These are phyloP conservation scores for Clathrus columnatus DNA, from an alignment of 768 basidiomycete species.

Conservation along the genomic window DNA sequence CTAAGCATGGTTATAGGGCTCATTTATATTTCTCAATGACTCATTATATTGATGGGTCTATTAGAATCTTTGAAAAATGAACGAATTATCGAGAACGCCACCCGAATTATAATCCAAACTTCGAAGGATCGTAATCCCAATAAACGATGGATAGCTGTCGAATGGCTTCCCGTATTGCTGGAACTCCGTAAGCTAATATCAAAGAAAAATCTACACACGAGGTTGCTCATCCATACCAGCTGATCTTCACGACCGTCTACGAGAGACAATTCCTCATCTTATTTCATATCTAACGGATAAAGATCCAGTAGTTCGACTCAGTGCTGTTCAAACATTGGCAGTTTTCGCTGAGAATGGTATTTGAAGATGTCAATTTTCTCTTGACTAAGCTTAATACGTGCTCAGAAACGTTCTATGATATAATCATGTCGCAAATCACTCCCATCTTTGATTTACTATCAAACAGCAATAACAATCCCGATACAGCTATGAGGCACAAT, in stretches of 20 bases:
- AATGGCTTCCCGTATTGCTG: background rate
- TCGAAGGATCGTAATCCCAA: background rate
- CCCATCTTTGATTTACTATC: background rate
- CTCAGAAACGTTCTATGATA: background rate
- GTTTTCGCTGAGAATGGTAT: background rate
- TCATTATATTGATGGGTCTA: too few species aligned
- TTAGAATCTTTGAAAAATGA: too few species aligned
- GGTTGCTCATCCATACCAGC: background rate
- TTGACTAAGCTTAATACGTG: background rate
- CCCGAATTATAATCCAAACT: background rate
- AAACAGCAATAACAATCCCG: too few species aligned
- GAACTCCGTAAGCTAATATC: background rate
- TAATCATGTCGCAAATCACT: background rate
- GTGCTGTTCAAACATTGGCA: background rate
- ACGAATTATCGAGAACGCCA: background rate
- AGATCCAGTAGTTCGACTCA: background rate
- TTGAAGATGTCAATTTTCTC: background rate
- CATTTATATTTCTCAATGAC: too few species aligned
- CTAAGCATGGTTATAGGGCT: background rate
- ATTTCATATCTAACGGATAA: background rate
- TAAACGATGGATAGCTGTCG: background rate
- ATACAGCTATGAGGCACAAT: background rate
- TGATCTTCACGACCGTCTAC: background rate
- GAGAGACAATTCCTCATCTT: background rate
- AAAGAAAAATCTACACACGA: background rate